phyloP scores from a whole-genome alignment of 345 rosid genomes.

The Geranium brycei region DNA sequence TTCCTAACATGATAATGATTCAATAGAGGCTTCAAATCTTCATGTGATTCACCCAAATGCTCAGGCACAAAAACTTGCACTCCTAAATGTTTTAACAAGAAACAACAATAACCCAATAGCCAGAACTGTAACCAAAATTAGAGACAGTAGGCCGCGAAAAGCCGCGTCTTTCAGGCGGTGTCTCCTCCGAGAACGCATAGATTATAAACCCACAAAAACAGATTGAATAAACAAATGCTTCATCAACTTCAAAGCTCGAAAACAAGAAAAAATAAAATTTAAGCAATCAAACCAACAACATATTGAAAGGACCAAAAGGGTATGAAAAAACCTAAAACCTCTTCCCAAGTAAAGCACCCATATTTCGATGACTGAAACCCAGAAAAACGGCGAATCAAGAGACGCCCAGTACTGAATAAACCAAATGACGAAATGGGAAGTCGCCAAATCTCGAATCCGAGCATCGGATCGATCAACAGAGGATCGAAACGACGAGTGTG shows the following conservation, averaged over 20 bases:
- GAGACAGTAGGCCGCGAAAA: constrained; percentile 37
- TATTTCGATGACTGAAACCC: too few relatives aligned
- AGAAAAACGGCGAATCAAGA: too few relatives aligned
- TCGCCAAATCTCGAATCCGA: neutral
- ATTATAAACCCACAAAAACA: constrained; percentile 4
- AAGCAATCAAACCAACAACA: constrained; percentile 1
- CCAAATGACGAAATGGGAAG: neutral
- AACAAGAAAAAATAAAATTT: neutral
- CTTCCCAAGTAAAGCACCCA: neutral
- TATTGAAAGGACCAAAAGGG: constrained; percentile 12
- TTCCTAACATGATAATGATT: constrained; percentile 12
- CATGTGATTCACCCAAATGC: constrained; percentile 13
- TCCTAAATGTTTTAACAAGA: constrained; percentile 32
- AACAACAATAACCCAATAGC: constrained; percentile 41
- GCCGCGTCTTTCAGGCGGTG: constrained; percentile 36
- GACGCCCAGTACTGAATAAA: neutral
- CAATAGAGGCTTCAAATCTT: constrained; percentile 10
- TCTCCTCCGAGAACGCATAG: constrained; percentile 67
- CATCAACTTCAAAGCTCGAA: constrained; percentile 11
- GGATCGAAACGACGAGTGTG: too few relatives aligned
- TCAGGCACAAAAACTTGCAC: constrained; percentile 10
- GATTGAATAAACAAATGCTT: constrained; percentile 6
- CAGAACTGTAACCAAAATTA: constrained; percentile 37
- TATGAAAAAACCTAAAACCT: constrained; percentile 17
- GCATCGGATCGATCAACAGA: neutral